Conservation (phyloP, 2,329 filamentous ascomycete species). For the Stemphylium vesicarium region DNA sequence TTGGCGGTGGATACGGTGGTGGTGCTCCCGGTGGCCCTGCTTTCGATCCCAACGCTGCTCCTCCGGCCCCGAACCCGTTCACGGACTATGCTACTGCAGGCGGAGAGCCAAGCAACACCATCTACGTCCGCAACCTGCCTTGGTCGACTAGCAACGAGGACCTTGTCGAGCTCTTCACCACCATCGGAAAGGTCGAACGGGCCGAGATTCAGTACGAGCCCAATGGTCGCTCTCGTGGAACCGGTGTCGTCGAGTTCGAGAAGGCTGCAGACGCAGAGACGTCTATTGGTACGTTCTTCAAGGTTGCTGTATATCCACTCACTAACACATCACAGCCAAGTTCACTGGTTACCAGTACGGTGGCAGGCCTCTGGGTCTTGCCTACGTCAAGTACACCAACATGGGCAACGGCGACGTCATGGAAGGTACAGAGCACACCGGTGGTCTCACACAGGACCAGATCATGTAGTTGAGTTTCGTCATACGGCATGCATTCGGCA, state of each 20-base stretch:
- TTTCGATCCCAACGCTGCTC: slow-evolving; percentile 57
- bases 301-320: too few species aligned
- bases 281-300: slow-evolving; percentile 68
- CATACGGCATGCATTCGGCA: slow-evolving; percentile 6
- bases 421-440: slow-evolving; percentile 75
- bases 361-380: slow-evolving; percentile 88
- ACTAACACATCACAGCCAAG: slow-evolving; percentile 66
- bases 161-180: slow-evolving; percentile 93
- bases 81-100: slow-evolving; percentile 90
- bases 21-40: slow-evolving; percentile 46
- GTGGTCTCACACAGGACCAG: slow-evolving; percentile 91
- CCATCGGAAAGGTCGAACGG: slow-evolving; percentile 96
- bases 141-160: slow-evolving; percentile 99
- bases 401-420: slow-evolving; percentile 69
- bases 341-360: slow-evolving; percentile 98
- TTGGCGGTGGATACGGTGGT: slow-evolving; percentile 50
- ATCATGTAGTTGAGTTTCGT: slow-evolving; percentile 73
- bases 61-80: slow-evolving; percentile 81
- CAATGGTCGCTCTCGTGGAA: slow-evolving; percentile 92
- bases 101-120: slow-evolving; percentile 80
- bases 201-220: slow-evolving; percentile 99
- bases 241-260: slow-evolving; percentile 96
- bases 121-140: slow-evolving; percentile 96
- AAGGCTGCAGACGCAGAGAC: slow-evolving; percentile 83
- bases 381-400: slow-evolving; percentile 91